phyloP scores from a whole-genome alignment of 2,329 filamentous ascomycete species.

The Didymella lethalis region DNA sequence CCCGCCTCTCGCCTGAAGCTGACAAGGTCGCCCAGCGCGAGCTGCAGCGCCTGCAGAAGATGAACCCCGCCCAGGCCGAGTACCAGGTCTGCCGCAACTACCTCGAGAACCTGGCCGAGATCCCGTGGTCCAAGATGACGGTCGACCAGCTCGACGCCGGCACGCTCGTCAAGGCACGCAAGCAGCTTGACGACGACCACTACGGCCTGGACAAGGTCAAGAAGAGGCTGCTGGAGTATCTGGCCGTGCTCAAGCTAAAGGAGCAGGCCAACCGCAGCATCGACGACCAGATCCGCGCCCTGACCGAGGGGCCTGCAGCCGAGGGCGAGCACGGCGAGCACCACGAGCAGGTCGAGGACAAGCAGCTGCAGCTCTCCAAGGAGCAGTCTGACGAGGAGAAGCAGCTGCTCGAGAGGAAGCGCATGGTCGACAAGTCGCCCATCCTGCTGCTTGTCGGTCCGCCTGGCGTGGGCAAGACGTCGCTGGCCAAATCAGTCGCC shows the following conservation, averaged over 20 bases:
- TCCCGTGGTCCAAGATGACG: conserved; percentile 87
- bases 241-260: conserved; percentile 95
- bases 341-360: conserved; percentile 50
- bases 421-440: conserved; percentile 92
- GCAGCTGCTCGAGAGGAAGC: conserved; percentile 78
- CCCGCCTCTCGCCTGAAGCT: conserved; percentile 82
- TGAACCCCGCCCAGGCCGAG: conserved; percentile 95
- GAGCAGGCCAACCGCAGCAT: conserved; percentile 86
- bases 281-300: conserved; percentile 74
- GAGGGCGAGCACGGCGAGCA: conserved; percentile 47
- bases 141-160: conserved; percentile 85
- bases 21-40: conserved; percentile 91
- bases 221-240: conserved; percentile 92
- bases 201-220: conserved; percentile 97
- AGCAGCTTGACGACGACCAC: conserved; percentile 94
- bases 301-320: conserved; percentile 54
- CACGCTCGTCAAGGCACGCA: conserved; percentile 79
- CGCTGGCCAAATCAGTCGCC: conserved; percentile 89
- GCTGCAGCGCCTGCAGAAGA: conserved; percentile 86
- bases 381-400: conserved; percentile 64
- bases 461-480: conserved; percentile 95
- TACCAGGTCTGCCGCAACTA: conserved; percentile 94
- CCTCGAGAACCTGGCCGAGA: conserved; percentile 90
- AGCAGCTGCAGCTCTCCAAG: conserved; percentile 51
- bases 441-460: conserved; percentile 93